phyloP scores from a whole-genome alignment of 306 rosid genomes.

The Lupinus albus region DNA sequence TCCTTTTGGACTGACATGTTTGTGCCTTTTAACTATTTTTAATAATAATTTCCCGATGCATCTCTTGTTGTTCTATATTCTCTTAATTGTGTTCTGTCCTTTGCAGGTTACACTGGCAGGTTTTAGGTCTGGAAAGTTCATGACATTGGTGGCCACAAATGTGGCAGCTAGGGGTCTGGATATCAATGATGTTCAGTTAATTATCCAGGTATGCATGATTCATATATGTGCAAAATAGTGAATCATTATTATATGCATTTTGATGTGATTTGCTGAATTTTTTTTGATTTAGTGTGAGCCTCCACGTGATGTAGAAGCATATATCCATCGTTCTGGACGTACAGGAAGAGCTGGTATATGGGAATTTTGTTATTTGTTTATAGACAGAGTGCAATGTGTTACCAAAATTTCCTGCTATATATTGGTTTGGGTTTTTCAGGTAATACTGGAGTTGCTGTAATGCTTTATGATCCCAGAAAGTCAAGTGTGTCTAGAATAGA shows the following conservation, averaged over 20 bases:
- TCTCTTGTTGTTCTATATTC: background rate
- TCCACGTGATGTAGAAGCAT: slow-evolving; percentile 89
- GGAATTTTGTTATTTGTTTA: background rate
- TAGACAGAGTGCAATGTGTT: background rate
- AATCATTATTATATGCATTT: background rate
- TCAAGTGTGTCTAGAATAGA: slow-evolving; percentile 68
- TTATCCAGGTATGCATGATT: slow-evolving; percentile 69
- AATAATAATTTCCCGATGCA: background rate
- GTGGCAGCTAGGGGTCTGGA: slow-evolving; percentile 97
- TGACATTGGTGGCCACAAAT: slow-evolving; percentile 84
- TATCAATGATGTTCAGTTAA: slow-evolving; percentile 88
- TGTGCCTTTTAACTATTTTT: background rate
- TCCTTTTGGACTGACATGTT: background rate
- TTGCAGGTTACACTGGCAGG: slow-evolving; percentile 75
- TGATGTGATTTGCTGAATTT: slow-evolving; percentile 33
- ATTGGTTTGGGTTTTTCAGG: slow-evolving; percentile 46
- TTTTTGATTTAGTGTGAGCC: slow-evolving; percentile 78
- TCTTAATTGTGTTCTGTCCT: slow-evolving; percentile 13
- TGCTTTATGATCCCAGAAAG: slow-evolving; percentile 83
- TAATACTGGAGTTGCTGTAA: slow-evolving; percentile 87
- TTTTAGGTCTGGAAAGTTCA: slow-evolving; percentile 84
- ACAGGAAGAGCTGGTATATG: slow-evolving; percentile 92
- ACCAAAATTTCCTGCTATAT: background rate
- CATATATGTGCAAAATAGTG: background rate
- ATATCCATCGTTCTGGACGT: slow-evolving; percentile 95